A percentile compares a stretch with the other conserved stretches of the same genome.
phyloP scores from a whole-genome alignment of 2,329 filamentous ascomycete species.

The Verticillium isaacii region DNA sequence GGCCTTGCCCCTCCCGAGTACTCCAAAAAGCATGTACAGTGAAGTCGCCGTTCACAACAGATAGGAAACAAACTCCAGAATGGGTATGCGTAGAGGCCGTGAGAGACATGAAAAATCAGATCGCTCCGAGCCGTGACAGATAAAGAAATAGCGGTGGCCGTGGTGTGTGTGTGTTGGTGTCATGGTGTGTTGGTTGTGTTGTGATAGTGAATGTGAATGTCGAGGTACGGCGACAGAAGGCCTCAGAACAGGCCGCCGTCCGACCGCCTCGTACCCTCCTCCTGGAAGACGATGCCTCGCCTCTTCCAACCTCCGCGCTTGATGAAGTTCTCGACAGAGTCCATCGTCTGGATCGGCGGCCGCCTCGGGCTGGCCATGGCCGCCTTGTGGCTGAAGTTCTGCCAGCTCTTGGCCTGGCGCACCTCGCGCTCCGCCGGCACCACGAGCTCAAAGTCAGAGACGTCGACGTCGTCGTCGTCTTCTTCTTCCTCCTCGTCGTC shows the following conservation, averaged over 20 bases:
- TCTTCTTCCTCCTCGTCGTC: slow-evolving; percentile 15
- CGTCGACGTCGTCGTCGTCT: slow-evolving; percentile 6
- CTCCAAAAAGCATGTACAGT: not conserved
- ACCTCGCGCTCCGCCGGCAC: slow-evolving; percentile 8
- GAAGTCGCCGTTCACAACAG: not conserved
- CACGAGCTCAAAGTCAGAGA: slow-evolving; percentile 8
- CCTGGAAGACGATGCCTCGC: slow-evolving; percentile 34
- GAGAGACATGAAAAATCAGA: not conserved
- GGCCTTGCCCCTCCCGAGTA: not conserved
- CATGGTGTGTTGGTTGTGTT: not conserved
- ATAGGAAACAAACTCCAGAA: not conserved
- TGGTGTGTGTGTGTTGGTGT: not conserved
- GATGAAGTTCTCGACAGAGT: slow-evolving; percentile 32
- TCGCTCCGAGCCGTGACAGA: not conserved
- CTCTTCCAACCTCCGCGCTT: slow-evolving; percentile 40
- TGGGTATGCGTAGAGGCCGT: not conserved
- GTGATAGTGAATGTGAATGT: not conserved
- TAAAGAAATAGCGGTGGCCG: not conserved
- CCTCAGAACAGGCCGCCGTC: slow-evolving; percentile 13
- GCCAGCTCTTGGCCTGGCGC: slow-evolving; percentile 8
- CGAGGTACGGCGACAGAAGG: not conserved
- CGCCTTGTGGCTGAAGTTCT: slow-evolving; percentile 30
- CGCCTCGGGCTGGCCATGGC: slow-evolving; percentile 18
- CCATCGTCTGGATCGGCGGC: slow-evolving; percentile 30
- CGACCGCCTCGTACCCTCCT: slow-evolving; percentile 19